Evolutionary conservation across 768 basidiomycete genomes (phyloP).

Genomic region (Tricholoma hemisulphureum): DNA sequence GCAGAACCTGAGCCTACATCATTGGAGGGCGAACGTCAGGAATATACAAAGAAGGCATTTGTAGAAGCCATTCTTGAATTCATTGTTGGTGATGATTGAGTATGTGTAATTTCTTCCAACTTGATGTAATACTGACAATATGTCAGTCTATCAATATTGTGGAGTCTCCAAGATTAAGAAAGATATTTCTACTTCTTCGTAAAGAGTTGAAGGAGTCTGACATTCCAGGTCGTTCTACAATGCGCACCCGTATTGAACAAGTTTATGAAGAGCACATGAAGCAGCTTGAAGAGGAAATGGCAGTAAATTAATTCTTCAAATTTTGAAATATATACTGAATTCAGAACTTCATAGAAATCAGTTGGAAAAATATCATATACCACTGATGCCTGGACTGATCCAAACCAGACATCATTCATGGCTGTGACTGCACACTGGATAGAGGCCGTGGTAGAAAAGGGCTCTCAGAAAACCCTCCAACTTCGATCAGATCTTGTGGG

Average conservation of each 20-base stretch:
- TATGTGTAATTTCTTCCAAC: background rate
- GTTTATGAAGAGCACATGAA: too few species aligned
- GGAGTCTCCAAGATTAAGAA: background rate
- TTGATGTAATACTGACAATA: background rate
- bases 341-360: background rate
- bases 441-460: too few species aligned
- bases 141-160: background rate
- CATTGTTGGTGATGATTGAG: background rate
- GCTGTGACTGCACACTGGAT: too few species aligned
- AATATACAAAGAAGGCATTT: constrained; percentile 14
- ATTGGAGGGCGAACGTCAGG: background rate
- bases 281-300: background rate
- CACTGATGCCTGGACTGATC: too few species aligned
- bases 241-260: background rate
- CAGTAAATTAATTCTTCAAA: background rate
- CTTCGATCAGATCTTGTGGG: too few species aligned
- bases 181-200: background rate
- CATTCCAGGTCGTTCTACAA: too few species aligned
- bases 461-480: too few species aligned
- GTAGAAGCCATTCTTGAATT: background rate
- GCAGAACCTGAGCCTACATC: background rate
- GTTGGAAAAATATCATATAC: too few species aligned
- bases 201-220: background rate
- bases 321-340: background rate
- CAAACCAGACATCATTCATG: too few species aligned